Percentiles rank a stretch among this genome's conserved stretches.
Evolutionary conservation across 1,284 basidiomycete species (phyloP).

Genomic region (Naganishia sp.): DNA sequence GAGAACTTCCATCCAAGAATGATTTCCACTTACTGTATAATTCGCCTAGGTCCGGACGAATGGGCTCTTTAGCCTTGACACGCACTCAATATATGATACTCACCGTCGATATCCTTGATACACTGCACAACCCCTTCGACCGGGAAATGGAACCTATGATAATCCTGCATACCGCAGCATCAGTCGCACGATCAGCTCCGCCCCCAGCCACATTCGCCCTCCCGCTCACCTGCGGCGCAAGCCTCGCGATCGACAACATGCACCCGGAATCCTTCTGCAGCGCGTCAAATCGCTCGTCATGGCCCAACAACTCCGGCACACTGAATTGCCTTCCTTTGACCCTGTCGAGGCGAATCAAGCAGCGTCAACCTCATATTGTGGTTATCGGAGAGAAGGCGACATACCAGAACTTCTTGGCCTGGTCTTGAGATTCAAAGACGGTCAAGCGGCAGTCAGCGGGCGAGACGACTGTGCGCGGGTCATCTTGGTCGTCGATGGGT

Average conservation of each 20-base stretch:
- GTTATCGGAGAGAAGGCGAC: slow-evolving; percentile 28
- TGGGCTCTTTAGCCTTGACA: not conserved
- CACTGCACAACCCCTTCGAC: slow-evolving; percentile 63
- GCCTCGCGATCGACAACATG: slow-evolving; percentile 54
- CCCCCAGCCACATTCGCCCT: too few relatives aligned
- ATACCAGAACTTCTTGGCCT: slow-evolving; percentile 69
- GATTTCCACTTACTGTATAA: slow-evolving; percentile 46
- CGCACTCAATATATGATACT: slow-evolving; percentile 34
- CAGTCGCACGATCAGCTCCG: not conserved
- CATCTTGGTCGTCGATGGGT: slow-evolving; percentile 63
- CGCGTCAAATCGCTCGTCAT: slow-evolving; percentile 58
- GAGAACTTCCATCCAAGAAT: not conserved
- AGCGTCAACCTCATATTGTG: not conserved
- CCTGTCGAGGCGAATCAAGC: slow-evolving; percentile 51
- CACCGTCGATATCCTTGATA: slow-evolving; percentile 56
- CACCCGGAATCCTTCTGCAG: slow-evolving; percentile 40
- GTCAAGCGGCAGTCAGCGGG: slow-evolving; percentile 75
- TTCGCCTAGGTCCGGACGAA: slow-evolving; percentile 32
- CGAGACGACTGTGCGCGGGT: slow-evolving; percentile 63
- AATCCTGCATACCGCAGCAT: slow-evolving; percentile 58
- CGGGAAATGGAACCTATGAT: slow-evolving; percentile 81
- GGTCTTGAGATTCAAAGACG: slow-evolving; percentile 64
- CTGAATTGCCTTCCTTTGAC: slow-evolving; percentile 75
- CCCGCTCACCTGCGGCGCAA: slow-evolving; percentile 60
- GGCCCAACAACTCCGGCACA: slow-evolving; percentile 63